Percentiles rank a stretch among this genome's conserved stretches.
Evolutionary conservation across 495 filamentous ascomycete species (phyloP).

Genomic region (Aspergillus homomorphus): DNA sequence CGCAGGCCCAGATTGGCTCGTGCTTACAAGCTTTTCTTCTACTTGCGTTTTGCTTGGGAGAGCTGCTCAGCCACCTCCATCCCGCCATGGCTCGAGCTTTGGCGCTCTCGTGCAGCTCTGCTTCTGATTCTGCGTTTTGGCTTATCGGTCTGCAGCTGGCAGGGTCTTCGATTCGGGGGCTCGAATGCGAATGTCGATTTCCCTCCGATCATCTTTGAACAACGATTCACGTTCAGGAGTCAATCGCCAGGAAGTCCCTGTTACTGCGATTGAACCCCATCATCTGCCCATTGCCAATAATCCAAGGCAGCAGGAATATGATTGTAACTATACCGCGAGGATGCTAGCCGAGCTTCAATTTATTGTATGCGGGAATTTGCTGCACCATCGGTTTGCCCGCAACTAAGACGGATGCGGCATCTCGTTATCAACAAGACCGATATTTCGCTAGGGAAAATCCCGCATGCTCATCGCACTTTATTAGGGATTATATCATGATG

Average conservation of each 20-base stretch:
- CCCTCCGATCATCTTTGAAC: not conserved
- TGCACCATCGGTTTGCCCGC: slow-evolving; percentile 14
- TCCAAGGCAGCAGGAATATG: slow-evolving; percentile 12
- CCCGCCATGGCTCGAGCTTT: not conserved
- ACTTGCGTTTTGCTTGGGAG: not conserved
- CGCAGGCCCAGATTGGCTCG: slow-evolving; percentile 17
- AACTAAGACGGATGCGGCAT: slow-evolving; percentile 21
- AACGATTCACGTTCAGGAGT: not conserved
- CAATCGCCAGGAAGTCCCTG: not conserved
- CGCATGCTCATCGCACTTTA: slow-evolving; percentile 5
- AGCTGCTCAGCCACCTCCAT: slow-evolving; percentile 20
- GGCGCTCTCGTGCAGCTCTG: not conserved
- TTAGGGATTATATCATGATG: not conserved
- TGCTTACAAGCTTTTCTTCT: slow-evolving; percentile 10
- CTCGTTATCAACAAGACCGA: not conserved
- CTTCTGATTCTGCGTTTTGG: not conserved
- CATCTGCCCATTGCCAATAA: not conserved
- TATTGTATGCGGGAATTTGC: slow-evolving; percentile 25
- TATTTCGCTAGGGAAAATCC: slow-evolving; percentile 7
- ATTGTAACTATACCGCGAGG: no score
- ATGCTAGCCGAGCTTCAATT: not conserved
- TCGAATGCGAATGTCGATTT: not conserved
- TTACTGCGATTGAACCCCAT: not conserved
- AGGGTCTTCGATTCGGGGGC: not conserved
- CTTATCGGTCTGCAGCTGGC: not conserved